Conservation (phyloP, 495 filamentous ascomycete genomes). For the Aspergillus olivimuriae region DNA sequence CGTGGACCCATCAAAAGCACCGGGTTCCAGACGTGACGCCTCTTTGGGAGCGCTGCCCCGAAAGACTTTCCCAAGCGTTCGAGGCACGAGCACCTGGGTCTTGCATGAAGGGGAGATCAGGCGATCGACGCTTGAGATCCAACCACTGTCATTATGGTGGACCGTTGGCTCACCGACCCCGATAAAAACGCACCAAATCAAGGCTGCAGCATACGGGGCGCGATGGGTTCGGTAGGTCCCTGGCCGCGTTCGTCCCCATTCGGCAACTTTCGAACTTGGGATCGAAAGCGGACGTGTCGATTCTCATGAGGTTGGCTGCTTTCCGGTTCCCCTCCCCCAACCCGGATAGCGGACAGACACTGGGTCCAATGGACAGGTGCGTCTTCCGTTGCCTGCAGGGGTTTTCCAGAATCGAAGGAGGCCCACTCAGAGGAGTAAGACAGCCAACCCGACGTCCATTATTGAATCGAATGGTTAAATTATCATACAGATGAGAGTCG, state of each 20-base stretch:
- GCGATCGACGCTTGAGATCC: conserved; percentile 28
- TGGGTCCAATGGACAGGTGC: conserved; percentile 9
- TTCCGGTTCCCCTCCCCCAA: conserved; percentile 3
- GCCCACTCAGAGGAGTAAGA: conserved; percentile 11
- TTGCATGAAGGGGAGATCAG: conserved; percentile 27
- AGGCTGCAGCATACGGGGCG: background rate
- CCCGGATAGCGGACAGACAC: background rate
- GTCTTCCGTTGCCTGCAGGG: conserved; percentile 13
- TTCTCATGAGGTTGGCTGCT: conserved; percentile 5
- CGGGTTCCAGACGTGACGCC: conserved; percentile 17
- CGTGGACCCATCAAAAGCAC: conserved; percentile 12
- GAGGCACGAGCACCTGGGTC: conserved; percentile 23
- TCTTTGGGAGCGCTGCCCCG: conserved; percentile 24
- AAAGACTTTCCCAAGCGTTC: conserved; percentile 16
- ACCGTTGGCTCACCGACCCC: conserved; percentile 32
- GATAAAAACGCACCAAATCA: background rate
- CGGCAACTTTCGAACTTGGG: conserved; percentile 4
- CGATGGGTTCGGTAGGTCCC: background rate
- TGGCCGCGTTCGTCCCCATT: background rate
- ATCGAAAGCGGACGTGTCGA: no score
- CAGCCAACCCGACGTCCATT: no score
- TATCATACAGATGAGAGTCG: no score
- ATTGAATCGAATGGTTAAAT: no score
- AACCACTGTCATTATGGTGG: conserved; percentile 8
- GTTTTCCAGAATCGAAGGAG: conserved; percentile 23